Evolutionary conservation across 345 rosid species (phyloP), one percentile per base, ranked within the genome.

Genomic region (Cardamine occulta): DNA sequence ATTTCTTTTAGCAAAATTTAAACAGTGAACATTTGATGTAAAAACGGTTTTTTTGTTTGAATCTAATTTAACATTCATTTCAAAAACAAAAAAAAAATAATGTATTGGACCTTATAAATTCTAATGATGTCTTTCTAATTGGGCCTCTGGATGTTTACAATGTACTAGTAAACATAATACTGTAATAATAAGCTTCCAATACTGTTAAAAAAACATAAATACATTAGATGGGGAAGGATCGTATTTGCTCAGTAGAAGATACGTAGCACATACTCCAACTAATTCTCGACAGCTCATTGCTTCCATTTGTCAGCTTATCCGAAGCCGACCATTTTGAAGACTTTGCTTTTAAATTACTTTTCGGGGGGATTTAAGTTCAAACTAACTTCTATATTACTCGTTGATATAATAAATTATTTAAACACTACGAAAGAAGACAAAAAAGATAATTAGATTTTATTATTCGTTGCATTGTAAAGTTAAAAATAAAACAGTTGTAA

Each of bases 261-360:
- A 69, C 51, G 31, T 17, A 53, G 61, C 72, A 70, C 76, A 77
- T 47, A 40, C n/a, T 47, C 72, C 76, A 63, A 64, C 52, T 63
- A 63, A 63, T 35, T 18, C 34, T 47, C 8, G 72, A 77, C 80
- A 77, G 80, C 80, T 77, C 80, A 77, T 64, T 71, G 67, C 72
- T 70, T 64, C 67, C 66, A 48, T 56, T 56, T 77, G 67, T 77
- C 80, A 77, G 80, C 80, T 59, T 71, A 77, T 56, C 60, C 67
- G 19, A 63, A 56, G 80, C 80, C 76, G 72, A 71, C 72, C 72
- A 55, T 34, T 34, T 64, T 14, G 15, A 76, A 76, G 59, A 70
- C 71, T 76, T 69, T 4, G 4, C 3, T 45, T 62, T 63, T 32
- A 19, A 51, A 19, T 19, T 39, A 49, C 47, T 68, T 32, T 44